Evolutionary conservation across 257 asterid genomes (phyloP), one percentile per base, ranked within the genome.

Genomic region (Plantago major): DNA sequence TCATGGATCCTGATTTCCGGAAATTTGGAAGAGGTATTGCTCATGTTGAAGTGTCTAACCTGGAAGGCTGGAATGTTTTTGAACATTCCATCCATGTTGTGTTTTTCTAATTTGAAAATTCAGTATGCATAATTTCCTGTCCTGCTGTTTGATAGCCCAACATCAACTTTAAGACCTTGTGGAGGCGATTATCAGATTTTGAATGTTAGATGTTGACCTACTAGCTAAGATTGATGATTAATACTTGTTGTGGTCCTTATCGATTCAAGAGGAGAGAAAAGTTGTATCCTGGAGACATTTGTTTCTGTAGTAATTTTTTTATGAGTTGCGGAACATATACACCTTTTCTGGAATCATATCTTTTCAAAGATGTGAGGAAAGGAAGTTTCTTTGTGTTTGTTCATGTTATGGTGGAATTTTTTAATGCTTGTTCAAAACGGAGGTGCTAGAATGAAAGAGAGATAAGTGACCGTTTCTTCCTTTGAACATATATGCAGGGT

Each of bases 21-120:
- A 93, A 84, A 73, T 93, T 89, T 67, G 99, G 99, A 83, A 85
- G 94, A 87, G 99, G 99, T 87, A 74, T 68, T 55, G 46, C 48
- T 60, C 22, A 45, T 57, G 37, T 14, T 63, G 55, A 58, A 64
- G 61, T 56, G 53, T 70, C 53, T 17, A 65, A 46, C 69, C 8
- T 44, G 40, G 40, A 33, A 33, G 8, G 6, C 40, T 48, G 19
- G 63, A 57, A 15, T 44, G 53, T 37, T 44, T 69, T 67, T 70
- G 53, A 30, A 15, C 40, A 19, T 38, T 58, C 42, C 62, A 37
- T 60, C 50, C 5, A 45, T 58, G 51, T 62, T 71, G 33, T 18
- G 15, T 50, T 57, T 65, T 65, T 33, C 9, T 58, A 19, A 48
- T 47, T 38, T 61, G 33, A n/a, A 28, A 63, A 55, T 37, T 51